A percentile compares a stretch with the other conserved stretches of the same genome.
These are phyloP conservation scores for Cadophora sp. DNA, from an alignment of 2,329 filamentous ascomycete genomes.

Conservation along the genomic window DNA sequence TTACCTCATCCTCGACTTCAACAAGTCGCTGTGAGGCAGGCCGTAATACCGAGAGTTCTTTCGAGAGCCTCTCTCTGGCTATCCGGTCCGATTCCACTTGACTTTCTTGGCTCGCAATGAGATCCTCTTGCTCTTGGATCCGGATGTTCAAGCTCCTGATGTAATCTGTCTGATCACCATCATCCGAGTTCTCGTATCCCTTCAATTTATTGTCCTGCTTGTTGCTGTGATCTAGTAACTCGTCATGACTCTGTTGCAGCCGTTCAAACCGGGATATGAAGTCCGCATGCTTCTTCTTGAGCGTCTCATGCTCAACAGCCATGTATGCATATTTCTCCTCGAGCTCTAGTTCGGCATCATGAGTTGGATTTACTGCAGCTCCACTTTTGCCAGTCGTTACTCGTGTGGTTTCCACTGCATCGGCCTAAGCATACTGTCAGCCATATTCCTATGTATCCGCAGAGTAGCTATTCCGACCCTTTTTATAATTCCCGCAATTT, in stretches of 20 bases:
- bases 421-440: slow-evolving; percentile 13
- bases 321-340: slow-evolving; percentile 56
- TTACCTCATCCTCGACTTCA: slow-evolving; percentile 63
- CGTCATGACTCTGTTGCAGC: slow-evolving; percentile 68
- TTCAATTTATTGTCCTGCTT: slow-evolving; percentile 59
- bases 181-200: slow-evolving; percentile 49
- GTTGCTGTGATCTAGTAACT: slow-evolving; percentile 58
- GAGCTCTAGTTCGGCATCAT: slow-evolving; percentile 46
- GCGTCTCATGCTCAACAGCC: slow-evolving; percentile 57
- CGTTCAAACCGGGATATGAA: slow-evolving; percentile 65
- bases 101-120: slow-evolving; percentile 74
- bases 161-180: slow-evolving; percentile 58
- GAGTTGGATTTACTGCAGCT: slow-evolving; percentile 12
- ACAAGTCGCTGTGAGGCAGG: slow-evolving; percentile 56
- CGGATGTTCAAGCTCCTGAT: slow-evolving; percentile 62
- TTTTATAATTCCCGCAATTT: slow-evolving; percentile 45
- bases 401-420: slow-evolving; percentile 11
- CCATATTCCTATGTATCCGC: neutral
- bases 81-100: slow-evolving; percentile 62
- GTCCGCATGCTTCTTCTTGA: slow-evolving; percentile 64
- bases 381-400: slow-evolving; percentile 4
- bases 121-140: slow-evolving; percentile 70
- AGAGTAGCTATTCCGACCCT: slow-evolving; percentile 26
- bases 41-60: slow-evolving; percentile 57
- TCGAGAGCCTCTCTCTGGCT: slow-evolving; percentile 52